Conservation (phyloP, 495 filamentous ascomycete genomes). For the Penicillium herquei region DNA sequence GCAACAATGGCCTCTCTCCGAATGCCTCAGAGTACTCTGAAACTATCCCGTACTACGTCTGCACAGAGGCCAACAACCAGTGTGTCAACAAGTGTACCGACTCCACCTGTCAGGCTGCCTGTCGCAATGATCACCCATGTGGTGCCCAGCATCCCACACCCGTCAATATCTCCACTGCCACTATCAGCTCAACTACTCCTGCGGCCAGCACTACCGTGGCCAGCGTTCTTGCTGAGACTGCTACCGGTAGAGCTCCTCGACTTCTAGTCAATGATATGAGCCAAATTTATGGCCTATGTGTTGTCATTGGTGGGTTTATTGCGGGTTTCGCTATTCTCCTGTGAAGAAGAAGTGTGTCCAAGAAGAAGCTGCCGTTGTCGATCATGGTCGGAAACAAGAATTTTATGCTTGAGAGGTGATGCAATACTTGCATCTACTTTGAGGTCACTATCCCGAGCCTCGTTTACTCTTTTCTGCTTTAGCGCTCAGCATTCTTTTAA, state of each 20-base stretch:
- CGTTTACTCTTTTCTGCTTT: background rate
- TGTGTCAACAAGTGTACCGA: conserved; percentile 65
- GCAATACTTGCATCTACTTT: too few species aligned
- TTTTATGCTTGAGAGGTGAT: too few species aligned
- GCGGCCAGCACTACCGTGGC: conserved; percentile 31
- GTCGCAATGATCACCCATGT: conserved; percentile 73
- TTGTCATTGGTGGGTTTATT: conserved; percentile 57
- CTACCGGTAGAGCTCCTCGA: conserved; percentile 21
- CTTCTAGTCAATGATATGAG: conserved; percentile 50
- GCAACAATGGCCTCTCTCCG: conserved; percentile 67
- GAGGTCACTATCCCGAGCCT: too few species aligned
- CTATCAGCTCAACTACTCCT: conserved; percentile 43
- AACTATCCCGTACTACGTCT: conserved; percentile 84
- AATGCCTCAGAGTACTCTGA: conserved; percentile 81
- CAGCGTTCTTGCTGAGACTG: conserved; percentile 15
- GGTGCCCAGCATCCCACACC: conserved; percentile 69
- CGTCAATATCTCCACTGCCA: conserved; percentile 49
- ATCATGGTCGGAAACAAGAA: too few species aligned
- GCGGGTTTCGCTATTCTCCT: conserved; percentile 64
- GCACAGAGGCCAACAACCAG: conserved; percentile 67
- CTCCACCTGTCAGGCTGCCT: conserved; percentile 59
- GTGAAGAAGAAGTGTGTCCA: conserved; percentile 26
- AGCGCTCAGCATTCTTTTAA: conserved; percentile 12
- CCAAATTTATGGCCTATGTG: conserved; percentile 55
- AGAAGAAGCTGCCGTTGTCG: too few species aligned